Percentiles rank a stretch among this genome's conserved stretches.
Evolutionary conservation across 169 alveolate genomes (phyloP).

Genomic region (Neospora caninum): DNA sequence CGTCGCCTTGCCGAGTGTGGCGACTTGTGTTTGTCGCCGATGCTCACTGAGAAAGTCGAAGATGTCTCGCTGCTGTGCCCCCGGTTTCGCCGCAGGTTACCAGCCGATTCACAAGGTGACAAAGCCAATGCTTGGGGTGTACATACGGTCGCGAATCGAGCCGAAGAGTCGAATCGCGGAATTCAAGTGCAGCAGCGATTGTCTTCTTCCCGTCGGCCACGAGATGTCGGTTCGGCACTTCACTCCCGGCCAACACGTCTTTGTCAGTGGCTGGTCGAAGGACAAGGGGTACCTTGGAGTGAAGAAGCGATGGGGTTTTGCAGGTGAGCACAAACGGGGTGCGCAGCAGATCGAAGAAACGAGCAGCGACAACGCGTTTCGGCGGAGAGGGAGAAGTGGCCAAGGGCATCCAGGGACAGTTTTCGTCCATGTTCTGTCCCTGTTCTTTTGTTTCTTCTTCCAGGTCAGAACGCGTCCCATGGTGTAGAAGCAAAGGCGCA

Average conservation of each 20-base stretch:
- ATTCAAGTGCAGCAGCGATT: conserved; percentile 83
- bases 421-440: no score
- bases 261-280: conserved; percentile 85
- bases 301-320: conserved; percentile 87
- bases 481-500: conserved; percentile 89
- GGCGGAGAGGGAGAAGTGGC: no score
- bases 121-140: conserved; percentile 81
- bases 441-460: no score
- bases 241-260: conserved; percentile 89
- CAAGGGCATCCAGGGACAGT: no score
- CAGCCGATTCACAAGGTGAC: conserved; percentile 78
- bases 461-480: conserved; percentile 75
- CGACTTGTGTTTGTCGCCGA: no score
- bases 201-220: conserved; percentile 86
- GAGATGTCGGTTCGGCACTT: conserved; percentile 85
- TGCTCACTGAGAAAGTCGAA: no score
- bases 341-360: no score
- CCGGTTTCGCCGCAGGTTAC: conserved; percentile 66
- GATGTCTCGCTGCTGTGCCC: no score
- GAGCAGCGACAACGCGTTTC: no score
- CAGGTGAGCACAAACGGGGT: conserved; percentile 78
- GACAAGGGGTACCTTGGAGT: conserved; percentile 88
- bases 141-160: conserved; percentile 74
- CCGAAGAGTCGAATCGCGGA: conserved; percentile 82
- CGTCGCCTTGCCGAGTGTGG: no score